phyloP scores from a whole-genome alignment of 2,329 filamentous ascomycete genomes.

The Trichoderma atroviride region DNA sequence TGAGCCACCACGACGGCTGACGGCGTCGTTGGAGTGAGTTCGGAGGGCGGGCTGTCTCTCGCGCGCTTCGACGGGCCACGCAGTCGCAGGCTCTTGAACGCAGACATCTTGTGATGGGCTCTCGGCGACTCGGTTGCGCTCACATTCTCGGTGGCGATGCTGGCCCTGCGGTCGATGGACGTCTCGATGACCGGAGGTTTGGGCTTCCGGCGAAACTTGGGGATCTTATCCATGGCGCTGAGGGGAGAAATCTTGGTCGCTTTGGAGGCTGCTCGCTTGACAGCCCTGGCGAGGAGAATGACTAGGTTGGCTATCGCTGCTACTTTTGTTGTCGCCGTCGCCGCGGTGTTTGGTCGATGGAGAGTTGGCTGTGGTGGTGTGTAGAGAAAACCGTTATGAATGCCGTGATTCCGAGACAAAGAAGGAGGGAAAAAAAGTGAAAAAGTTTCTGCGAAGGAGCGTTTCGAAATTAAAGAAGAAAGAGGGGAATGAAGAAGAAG shows the following conservation, averaged over 20 bases:
- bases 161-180: constrained; percentile 41
- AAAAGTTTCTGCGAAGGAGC: constrained; percentile 8
- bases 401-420: constrained; percentile 10
- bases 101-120: constrained; percentile 38
- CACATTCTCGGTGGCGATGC: constrained; percentile 33
- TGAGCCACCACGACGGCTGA: constrained; percentile 41
- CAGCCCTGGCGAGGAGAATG: constrained; percentile 44
- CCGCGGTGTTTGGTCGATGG: constrained; percentile 30
- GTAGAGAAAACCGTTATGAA: not conserved
- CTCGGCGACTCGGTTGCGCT: constrained; percentile 33
- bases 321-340: constrained; percentile 8
- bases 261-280: constrained; percentile 41
- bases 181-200: constrained; percentile 49
- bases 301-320: constrained; percentile 62
- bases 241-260: constrained; percentile 9
- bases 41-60: constrained; percentile 45
- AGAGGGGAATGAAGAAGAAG: not conserved
- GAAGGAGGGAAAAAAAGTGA: not conserved
- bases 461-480: constrained; percentile 5
- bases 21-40: constrained; percentile 36
- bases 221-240: constrained; percentile 46
- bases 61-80: constrained; percentile 52
- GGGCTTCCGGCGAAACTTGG: constrained; percentile 48
- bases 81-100: constrained; percentile 51
- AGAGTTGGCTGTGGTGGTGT: not conserved